phyloP scores from a whole-genome alignment of 140 eudicot species.

The Flaveria floridana region DNA sequence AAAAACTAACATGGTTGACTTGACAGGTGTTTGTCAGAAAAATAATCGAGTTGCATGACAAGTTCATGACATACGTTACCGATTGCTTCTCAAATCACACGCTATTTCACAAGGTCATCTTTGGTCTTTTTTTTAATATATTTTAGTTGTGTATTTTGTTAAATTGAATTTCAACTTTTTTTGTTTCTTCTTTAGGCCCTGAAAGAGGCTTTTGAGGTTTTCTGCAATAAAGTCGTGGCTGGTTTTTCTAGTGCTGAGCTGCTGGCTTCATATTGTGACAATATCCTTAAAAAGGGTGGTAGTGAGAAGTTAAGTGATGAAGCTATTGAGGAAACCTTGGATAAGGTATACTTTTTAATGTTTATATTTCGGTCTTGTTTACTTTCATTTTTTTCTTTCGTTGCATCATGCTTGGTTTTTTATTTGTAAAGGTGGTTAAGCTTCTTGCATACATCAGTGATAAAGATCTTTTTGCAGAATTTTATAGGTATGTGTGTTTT shows the following conservation, averaged over 20 bases:
- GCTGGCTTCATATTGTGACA: conserved; percentile 61
- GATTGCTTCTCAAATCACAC: conserved; percentile 60
- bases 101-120: conserved; percentile 66
- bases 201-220: conserved; percentile 70
- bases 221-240: conserved; percentile 69
- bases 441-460: conserved; percentile 74
- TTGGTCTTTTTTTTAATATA: background rate
- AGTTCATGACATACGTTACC: conserved; percentile 65
- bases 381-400: background rate
- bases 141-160: background rate
- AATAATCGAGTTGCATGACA: conserved; percentile 74
- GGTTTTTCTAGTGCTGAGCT: conserved; percentile 65
- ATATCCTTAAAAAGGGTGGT: conserved; percentile 62
- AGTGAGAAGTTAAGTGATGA: conserved; percentile 66
- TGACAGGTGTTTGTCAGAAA: conserved; percentile 63
- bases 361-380: background rate
- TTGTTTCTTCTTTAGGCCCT: conserved; percentile 44
- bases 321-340: conserved; percentile 77
- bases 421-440: conserved; percentile 54
- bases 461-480: conserved; percentile 74
- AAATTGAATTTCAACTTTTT: background rate
- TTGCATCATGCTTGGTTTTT: conserved; percentile 3
- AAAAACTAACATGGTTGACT: background rate
- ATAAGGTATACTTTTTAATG: conserved; percentile 45
- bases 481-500: conserved; percentile 47